phyloP scores from a whole-genome alignment of 2,329 filamentous ascomycete species.

The Sarocladium brachiariae region DNA sequence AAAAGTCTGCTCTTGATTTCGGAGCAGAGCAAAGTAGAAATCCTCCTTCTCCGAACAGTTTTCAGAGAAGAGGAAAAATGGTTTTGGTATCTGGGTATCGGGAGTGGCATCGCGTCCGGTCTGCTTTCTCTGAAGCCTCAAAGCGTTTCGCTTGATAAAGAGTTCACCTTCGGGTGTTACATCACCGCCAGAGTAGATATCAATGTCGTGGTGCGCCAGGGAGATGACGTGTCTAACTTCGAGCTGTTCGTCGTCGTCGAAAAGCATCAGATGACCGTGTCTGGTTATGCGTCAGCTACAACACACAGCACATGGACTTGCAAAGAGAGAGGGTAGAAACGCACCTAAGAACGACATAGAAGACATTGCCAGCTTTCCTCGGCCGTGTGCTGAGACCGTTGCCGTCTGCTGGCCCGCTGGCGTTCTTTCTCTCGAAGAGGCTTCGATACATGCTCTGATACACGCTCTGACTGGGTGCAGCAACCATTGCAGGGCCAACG shows the following conservation, averaged over 20 bases:
- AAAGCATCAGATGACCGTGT: slow-evolving; percentile 94
- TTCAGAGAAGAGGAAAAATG: slow-evolving; percentile 91
- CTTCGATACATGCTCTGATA: slow-evolving; percentile 98
- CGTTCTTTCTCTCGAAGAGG: slow-evolving; percentile 76
- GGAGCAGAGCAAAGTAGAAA: slow-evolving; percentile 89
- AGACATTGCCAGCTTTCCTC: slow-evolving; percentile 74
- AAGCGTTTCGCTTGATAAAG: slow-evolving; percentile 90
- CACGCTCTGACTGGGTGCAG: slow-evolving; percentile 80
- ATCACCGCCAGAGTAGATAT: slow-evolving; percentile 74
- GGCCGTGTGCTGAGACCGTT: slow-evolving; percentile 45
- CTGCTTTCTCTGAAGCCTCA: slow-evolving; percentile 65
- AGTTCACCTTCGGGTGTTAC: slow-evolving; percentile 82
- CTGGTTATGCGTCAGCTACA: slow-evolving; percentile 35
- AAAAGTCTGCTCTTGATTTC: slow-evolving; percentile 69
- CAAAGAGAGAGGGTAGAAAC: slow-evolving; percentile 18
- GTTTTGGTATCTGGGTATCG: slow-evolving; percentile 58
- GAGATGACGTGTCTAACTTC: slow-evolving; percentile 96
- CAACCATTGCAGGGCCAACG: slow-evolving; percentile 65
- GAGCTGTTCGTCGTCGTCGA: slow-evolving; percentile 89
- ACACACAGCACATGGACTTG: too few species aligned
- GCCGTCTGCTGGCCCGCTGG: slow-evolving; percentile 38
- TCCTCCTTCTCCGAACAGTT: slow-evolving; percentile 97
- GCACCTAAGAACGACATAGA: slow-evolving; percentile 84
- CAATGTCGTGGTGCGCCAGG: slow-evolving; percentile 77
- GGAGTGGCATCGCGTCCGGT: slow-evolving; percentile 47